A percentile compares a stretch with the other conserved stretches of the same genome.
Conservation (phyloP, 768 basidiomycete genomes). For the Lentinus brumalis region DNA sequence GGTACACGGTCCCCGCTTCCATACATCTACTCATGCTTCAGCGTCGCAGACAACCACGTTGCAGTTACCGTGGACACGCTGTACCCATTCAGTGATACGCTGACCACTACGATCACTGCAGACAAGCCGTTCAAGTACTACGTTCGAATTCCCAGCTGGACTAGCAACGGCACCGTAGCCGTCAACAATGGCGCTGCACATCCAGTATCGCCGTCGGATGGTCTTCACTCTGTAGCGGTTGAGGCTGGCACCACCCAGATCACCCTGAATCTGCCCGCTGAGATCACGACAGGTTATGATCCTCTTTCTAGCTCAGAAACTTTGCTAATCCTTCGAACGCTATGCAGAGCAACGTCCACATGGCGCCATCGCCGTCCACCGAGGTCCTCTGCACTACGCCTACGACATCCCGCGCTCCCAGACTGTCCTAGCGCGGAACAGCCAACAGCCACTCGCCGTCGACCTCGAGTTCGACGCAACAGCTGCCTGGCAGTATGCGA, state of each 20-base stretch:
- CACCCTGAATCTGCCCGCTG: conserved; percentile 47
- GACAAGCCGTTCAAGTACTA: conserved; percentile 46
- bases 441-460: conserved; percentile 46
- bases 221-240: conserved; percentile 44
- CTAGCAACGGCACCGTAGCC: conserved; percentile 45
- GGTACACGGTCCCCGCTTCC: not conserved
- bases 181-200: conserved; percentile 36
- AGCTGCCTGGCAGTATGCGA: conserved; percentile 53
- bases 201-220: conserved; percentile 44
- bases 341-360: conserved; percentile 49
- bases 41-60: conserved; percentile 40
- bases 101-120: conserved; percentile 47
- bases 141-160: conserved; percentile 55
- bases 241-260: conserved; percentile 47
- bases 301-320: not conserved
- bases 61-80: conserved; percentile 47
- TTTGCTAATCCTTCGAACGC: not conserved
- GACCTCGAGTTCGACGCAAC: conserved; percentile 55
- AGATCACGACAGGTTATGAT: conserved; percentile 48
- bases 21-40: not conserved
- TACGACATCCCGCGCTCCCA: conserved; percentile 45
- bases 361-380: conserved; percentile 53
- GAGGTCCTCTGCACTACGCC: conserved; percentile 57
- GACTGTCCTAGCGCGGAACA: conserved; percentile 43
- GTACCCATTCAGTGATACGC: conserved; percentile 53